Conservation (phyloP, 164 flowering plant species). For the Nymphaea thermarum region DNA sequence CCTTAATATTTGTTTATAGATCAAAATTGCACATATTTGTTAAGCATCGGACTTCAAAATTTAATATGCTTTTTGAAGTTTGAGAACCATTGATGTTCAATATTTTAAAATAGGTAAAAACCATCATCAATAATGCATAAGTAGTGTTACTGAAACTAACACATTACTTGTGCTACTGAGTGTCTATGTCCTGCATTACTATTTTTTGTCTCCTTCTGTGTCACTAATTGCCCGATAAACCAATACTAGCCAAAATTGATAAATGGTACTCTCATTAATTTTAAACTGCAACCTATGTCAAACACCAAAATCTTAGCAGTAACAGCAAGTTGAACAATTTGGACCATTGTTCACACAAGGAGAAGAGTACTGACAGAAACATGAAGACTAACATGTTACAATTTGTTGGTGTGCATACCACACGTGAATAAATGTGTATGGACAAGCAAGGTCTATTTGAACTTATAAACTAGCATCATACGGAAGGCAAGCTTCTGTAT, state of each 20-base stretch:
- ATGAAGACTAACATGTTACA: neutral
- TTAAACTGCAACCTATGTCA: constrained; percentile 65
- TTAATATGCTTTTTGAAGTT: too few relatives aligned
- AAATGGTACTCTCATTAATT: constrained; percentile 56
- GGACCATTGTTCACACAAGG: neutral
- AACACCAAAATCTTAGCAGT: neutral
- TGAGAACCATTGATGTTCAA: too few relatives aligned
- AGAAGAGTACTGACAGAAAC: too few relatives aligned
- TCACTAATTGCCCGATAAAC: constrained; percentile 66
- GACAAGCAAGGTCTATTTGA: neutral
- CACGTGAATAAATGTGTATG: neutral
- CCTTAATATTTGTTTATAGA: too few relatives aligned
- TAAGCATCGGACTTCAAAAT: too few relatives aligned
- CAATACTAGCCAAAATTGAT: constrained; percentile 47
- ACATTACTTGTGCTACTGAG: too few relatives aligned
- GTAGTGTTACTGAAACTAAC: too few relatives aligned
- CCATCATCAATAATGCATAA: too few relatives aligned
- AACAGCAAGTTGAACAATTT: neutral
- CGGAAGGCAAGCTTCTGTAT: neutral
- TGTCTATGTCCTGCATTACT: constrained; percentile 28
- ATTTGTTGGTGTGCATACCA: neutral
- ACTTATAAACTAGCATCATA: neutral
- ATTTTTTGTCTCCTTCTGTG: constrained; percentile 49
- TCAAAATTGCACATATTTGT: too few relatives aligned
- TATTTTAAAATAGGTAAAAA: too few relatives aligned